phyloP scores from a whole-genome alignment of 495 filamentous ascomycete species.

The Echria macrotheca region DNA sequence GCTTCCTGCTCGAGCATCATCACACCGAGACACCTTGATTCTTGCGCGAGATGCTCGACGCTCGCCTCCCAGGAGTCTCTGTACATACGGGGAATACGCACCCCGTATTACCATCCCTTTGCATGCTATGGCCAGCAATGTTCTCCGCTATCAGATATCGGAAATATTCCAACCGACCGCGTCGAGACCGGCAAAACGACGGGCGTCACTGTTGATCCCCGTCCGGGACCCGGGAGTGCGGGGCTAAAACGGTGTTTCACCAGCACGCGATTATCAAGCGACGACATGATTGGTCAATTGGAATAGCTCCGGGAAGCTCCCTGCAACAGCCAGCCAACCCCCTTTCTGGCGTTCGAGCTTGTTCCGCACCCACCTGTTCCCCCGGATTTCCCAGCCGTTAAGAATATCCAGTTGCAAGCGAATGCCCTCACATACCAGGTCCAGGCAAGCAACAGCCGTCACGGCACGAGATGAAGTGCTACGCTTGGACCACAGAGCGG shows the following conservation, averaged over 20 bases:
- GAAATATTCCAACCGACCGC: no score
- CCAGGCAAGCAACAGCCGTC: background rate
- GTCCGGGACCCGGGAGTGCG: background rate
- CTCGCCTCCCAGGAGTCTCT: no score
- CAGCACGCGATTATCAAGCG: constrained; percentile 1
- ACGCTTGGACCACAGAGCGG: constrained; percentile 8
- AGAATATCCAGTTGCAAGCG: constrained; percentile 1
- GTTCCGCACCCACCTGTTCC: background rate
- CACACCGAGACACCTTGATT: no score
- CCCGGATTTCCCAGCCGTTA: constrained; percentile 6
- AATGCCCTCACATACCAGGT: constrained; percentile 6
- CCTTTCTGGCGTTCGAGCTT: background rate
- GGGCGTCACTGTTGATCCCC: no score
- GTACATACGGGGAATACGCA: no score
- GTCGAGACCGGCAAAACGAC: no score
- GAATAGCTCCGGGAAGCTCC: background rate
- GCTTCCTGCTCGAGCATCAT: no score
- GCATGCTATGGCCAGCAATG: no score
- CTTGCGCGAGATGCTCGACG: no score
- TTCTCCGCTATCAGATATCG: no score
- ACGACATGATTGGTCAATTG: constrained; percentile 13
- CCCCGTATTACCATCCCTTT: no score
- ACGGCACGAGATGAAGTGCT: constrained; percentile 8
- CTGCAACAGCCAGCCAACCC: constrained; percentile 3
- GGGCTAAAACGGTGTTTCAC: constrained; percentile 12